Evolutionary conservation across 768 basidiomycete species (phyloP).

Genomic region (Lentinus tigrinus): DNA sequence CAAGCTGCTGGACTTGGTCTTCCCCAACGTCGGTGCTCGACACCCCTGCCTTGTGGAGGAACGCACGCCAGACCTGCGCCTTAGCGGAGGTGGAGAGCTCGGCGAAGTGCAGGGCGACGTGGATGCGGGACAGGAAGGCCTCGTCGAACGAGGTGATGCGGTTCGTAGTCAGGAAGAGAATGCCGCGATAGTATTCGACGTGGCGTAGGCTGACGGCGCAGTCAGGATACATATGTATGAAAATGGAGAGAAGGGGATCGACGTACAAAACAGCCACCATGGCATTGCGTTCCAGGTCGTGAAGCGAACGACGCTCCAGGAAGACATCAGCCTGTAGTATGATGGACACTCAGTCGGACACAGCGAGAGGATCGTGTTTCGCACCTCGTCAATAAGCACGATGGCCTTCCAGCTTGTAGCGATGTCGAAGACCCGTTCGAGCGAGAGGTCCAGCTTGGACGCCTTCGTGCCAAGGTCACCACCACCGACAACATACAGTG

Average conservation of each 20-base stretch:
- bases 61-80: conserved; percentile 27
- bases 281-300: conserved; percentile 49
- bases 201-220: conserved; percentile 22
- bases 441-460: conserved; percentile 24
- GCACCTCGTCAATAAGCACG: conserved; percentile 28
- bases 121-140: conserved; percentile 67
- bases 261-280: conserved; percentile 58
- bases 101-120: conserved; percentile 42
- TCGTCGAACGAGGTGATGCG: conserved; percentile 56
- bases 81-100: conserved; percentile 26
- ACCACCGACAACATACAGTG: conserved; percentile 17
- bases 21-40: conserved; percentile 29
- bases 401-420: conserved; percentile 34
- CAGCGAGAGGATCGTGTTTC: background rate
- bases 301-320: conserved; percentile 13
- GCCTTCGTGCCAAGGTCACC: conserved; percentile 21
- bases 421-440: conserved; percentile 33
- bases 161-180: conserved; percentile 42
- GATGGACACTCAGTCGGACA: background rate
- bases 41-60: conserved; percentile 24
- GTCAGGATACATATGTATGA: background rate
- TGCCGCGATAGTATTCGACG: conserved; percentile 36
- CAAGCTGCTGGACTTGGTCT: conserved; percentile 44
- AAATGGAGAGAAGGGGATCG: background rate
- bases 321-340: conserved; percentile 10